Evolutionary conservation across 2,329 filamentous ascomycete genomes (phyloP).

Genomic region (Alternaria solani): DNA sequence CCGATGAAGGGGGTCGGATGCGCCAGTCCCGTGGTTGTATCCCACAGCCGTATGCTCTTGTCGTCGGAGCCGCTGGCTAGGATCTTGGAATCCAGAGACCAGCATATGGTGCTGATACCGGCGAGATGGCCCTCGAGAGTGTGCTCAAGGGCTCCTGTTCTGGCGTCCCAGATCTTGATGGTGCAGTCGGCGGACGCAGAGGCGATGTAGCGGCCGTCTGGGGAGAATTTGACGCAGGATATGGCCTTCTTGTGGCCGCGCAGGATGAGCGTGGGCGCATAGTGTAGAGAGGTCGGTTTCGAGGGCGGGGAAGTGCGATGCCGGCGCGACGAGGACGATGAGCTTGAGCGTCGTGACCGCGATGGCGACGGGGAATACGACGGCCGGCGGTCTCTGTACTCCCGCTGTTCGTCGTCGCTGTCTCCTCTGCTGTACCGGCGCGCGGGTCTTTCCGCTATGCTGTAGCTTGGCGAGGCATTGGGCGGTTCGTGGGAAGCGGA

Average conservation of each 20-base stretch:
- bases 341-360: slow-evolving; percentile 24
- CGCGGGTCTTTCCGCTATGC: slow-evolving; percentile 46
- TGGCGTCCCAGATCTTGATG: slow-evolving; percentile 88
- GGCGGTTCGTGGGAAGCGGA: slow-evolving; percentile 43
- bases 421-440: slow-evolving; percentile 45
- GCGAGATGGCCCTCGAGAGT: slow-evolving; percentile 93
- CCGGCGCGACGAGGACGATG: slow-evolving; percentile 24
- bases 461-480: slow-evolving; percentile 38
- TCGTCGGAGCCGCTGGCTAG: slow-evolving; percentile 94
- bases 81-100: slow-evolving; percentile 87
- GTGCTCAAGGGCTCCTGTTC: slow-evolving; percentile 79
- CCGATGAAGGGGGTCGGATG: slow-evolving; percentile 73
- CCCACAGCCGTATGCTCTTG: slow-evolving; percentile 94
- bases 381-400: slow-evolving; percentile 34
- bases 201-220: slow-evolving; percentile 87
- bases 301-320: slow-evolving; percentile 49
- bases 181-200: slow-evolving; percentile 87
- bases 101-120: slow-evolving; percentile 90
- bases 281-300: slow-evolving; percentile 69
- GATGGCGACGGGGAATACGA: slow-evolving; percentile 31
- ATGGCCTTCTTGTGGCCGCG: slow-evolving; percentile 81
- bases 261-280: slow-evolving; percentile 73
- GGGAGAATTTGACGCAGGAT: slow-evolving; percentile 88
- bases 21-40: slow-evolving; percentile 67
- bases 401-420: slow-evolving; percentile 42